Evolutionary conservation across 345 rosid species (phyloP).

Genomic region (Jatropha curcas): DNA sequence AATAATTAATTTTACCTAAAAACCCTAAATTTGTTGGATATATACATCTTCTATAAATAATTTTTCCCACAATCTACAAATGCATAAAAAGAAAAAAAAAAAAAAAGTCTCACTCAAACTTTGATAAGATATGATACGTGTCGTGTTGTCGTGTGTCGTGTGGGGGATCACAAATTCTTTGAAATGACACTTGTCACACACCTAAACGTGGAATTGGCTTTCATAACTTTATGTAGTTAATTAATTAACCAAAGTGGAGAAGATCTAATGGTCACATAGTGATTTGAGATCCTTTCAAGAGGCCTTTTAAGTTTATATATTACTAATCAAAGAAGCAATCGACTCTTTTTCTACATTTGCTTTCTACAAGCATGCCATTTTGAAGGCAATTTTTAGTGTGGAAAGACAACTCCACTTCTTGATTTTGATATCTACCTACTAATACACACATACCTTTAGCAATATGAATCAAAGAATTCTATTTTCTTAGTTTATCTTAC

Average conservation of each 20-base stretch:
- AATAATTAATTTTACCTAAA: too few species aligned
- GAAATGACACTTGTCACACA: not conserved
- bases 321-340: not conserved
- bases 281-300: not conserved
- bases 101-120: not conserved
- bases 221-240: not conserved
- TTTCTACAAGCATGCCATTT: not conserved
- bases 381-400: not conserved
- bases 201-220: not conserved
- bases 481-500: too few species aligned
- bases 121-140: too few species aligned
- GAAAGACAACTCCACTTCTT: constrained; percentile 6
- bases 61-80: constrained; percentile 17
- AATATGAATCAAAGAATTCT: not conserved
- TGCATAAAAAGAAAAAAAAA: not conserved
- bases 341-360: not conserved
- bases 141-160: not conserved
- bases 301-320: not conserved
- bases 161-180: not conserved
- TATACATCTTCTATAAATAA: too few species aligned
- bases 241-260: not conserved
- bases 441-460: not conserved
- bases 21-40: too few species aligned
- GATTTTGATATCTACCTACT: constrained; percentile 6
- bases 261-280: constrained; percentile 8